Conservation (phyloP, 768 basidiomycete species). For the Serendipita sp. region DNA sequence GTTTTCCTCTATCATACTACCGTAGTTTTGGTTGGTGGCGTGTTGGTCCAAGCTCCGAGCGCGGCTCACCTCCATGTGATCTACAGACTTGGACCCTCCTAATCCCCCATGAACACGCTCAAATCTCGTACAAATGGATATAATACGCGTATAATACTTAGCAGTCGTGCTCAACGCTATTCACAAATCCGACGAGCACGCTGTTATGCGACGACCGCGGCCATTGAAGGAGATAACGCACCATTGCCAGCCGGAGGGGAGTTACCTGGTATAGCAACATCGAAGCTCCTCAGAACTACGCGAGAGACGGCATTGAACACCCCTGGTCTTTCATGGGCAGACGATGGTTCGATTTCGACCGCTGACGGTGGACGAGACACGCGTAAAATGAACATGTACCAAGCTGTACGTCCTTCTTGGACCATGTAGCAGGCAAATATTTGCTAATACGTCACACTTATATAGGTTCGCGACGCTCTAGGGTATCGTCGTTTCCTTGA, state of each 20-base stretch:
- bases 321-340: slow-evolving; percentile 54
- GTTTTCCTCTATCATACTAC: too few species aligned
- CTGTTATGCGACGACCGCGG: background rate
- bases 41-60: slow-evolving; percentile 1
- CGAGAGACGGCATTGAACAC: slow-evolving; percentile 59
- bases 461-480: slow-evolving; percentile 54
- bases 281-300: slow-evolving; percentile 43
- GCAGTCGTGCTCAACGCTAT: background rate
- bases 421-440: background rate
- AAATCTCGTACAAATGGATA: too few species aligned
- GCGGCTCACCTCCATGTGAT: background rate
- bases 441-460: background rate
- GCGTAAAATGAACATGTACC: slow-evolving; percentile 90
- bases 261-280: slow-evolving; percentile 53
- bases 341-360: slow-evolving; percentile 34
- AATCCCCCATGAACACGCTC: too few species aligned
- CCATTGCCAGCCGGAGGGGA: slow-evolving; percentile 72
- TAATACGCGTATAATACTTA: too few species aligned
- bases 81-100: background rate
- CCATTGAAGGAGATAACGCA: slow-evolving; percentile 26
- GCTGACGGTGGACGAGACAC: slow-evolving; percentile 59
- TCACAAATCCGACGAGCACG: background rate
- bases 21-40: background rate
- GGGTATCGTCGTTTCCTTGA: slow-evolving; percentile 28
- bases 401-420: slow-evolving; percentile 43